phyloP scores from a whole-genome alignment of 257 asterid species.

The Lithospermum erythrorhizon region DNA sequence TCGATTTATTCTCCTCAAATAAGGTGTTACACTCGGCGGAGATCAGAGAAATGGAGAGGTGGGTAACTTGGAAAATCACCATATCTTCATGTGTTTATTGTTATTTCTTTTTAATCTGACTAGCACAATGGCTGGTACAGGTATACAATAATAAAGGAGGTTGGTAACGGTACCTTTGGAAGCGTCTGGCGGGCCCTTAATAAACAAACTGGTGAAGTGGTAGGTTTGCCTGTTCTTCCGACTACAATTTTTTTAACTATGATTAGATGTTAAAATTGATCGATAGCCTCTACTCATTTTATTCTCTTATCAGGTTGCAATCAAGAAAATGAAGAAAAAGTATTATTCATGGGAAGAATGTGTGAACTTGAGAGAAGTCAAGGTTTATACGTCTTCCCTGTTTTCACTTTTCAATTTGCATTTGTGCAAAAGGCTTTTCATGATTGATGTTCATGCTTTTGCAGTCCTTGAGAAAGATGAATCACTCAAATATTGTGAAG shows the following conservation, averaged over 20 bases:
- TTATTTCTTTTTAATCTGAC: slow-evolving; percentile 1
- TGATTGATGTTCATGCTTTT: background rate
- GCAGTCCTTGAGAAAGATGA: slow-evolving; percentile 10
- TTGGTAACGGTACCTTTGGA: slow-evolving; percentile 96
- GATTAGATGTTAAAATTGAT: background rate
- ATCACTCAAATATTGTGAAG: slow-evolving; percentile 50
- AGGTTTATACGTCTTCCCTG: background rate
- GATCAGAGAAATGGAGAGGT: slow-evolving; percentile 74
- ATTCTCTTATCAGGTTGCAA: slow-evolving; percentile 61
- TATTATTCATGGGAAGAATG: slow-evolving; percentile 97
- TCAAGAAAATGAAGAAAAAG: slow-evolving; percentile 87
- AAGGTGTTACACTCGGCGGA: slow-evolving; percentile 30
- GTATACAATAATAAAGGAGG: slow-evolving; percentile 82
- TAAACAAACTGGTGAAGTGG: slow-evolving; percentile 96
- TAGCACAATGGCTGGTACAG: slow-evolving; percentile 24
- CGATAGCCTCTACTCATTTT: background rate
- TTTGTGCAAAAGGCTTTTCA: background rate
- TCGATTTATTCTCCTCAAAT: slow-evolving; percentile 17
- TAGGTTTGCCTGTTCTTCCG: slow-evolving; percentile 16
- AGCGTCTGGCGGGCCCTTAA: slow-evolving; percentile 91
- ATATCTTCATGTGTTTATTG: slow-evolving; percentile 1
- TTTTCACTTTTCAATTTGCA: background rate
- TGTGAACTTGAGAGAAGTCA: slow-evolving; percentile 83
- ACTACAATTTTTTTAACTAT: background rate
- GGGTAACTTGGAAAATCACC: slow-evolving; percentile 7